Conservation (phyloP, 768 basidiomycete genomes). For the Cystofilobasidium ferigula region DNA sequence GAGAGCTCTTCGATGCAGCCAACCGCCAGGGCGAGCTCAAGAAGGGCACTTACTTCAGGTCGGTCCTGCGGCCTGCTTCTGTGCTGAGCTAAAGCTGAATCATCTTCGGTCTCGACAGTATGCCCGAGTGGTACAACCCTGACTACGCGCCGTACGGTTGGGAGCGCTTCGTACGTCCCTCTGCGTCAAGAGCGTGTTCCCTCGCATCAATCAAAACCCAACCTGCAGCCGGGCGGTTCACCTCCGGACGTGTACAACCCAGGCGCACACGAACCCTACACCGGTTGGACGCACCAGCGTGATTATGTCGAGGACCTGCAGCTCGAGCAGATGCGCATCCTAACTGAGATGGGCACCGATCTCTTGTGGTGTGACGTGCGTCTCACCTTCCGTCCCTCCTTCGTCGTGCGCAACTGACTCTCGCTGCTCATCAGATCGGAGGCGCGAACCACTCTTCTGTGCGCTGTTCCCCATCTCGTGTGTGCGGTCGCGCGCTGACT, state of each 20-base stretch:
- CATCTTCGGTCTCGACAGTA: too few relatives aligned
- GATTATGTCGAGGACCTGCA: conserved; percentile 50
- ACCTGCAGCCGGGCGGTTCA: conserved; percentile 48
- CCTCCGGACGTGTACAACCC: conserved; percentile 49
- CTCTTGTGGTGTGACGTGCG: conserved; percentile 44
- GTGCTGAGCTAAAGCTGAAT: too few relatives aligned
- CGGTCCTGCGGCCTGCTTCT: too few relatives aligned
- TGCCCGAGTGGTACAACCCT: conserved; percentile 54
- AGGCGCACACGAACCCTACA: conserved; percentile 47
- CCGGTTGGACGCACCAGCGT: conserved; percentile 43
- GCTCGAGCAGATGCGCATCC: conserved; percentile 47
- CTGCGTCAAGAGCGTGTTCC: too few relatives aligned
- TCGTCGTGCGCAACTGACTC: not conserved
- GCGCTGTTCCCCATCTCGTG: too few relatives aligned
- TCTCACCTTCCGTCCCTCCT: not conserved
- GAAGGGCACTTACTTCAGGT: conserved; percentile 48
- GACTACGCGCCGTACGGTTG: conserved; percentile 37
- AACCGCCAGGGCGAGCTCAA: conserved; percentile 1
- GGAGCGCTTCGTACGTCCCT: conserved; percentile 42
- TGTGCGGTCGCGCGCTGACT: too few relatives aligned
- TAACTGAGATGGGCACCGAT: conserved; percentile 46
- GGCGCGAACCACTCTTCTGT: conserved; percentile 41
- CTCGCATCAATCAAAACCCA: not conserved
- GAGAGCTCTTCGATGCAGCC: conserved; percentile 39
- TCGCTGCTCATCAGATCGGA: conserved; percentile 37